Percentiles rank a stretch among this genome's conserved stretches.
These are phyloP conservation scores for Triangularia verruculosa DNA, from an alignment of 2,329 filamentous ascomycete species.

Conservation along the genomic window DNA sequence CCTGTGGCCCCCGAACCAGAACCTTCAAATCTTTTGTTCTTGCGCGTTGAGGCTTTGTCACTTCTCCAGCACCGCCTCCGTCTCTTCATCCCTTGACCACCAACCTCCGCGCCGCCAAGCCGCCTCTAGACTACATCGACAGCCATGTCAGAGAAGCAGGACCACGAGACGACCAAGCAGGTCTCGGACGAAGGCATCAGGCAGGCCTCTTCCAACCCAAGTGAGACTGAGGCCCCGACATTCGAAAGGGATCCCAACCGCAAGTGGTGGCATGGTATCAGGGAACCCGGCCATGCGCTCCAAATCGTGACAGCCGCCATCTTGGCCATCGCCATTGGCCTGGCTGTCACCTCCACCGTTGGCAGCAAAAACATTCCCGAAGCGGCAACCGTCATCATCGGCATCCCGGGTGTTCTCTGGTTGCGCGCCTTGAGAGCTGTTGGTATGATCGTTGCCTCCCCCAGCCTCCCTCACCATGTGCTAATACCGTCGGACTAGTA, in stretches of 20 bases:
- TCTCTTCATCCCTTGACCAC: background rate
- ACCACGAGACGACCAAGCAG: background rate
- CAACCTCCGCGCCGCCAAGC: background rate
- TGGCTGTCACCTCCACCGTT: constrained; percentile 43
- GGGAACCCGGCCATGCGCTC: constrained; percentile 6
- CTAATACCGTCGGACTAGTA: constrained; percentile 25
- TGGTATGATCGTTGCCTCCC: constrained; percentile 23
- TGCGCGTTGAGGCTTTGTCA: background rate
- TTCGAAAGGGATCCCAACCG: constrained; percentile 2
- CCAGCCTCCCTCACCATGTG: background rate
- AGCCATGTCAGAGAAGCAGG: constrained; percentile 6
- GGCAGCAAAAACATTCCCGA: constrained; percentile 39
- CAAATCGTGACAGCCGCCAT: constrained; percentile 50
- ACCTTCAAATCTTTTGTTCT: constrained; percentile 3
- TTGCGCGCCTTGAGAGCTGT: constrained; percentile 47
- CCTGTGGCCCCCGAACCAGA: background rate
- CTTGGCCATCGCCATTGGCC: constrained; percentile 48
- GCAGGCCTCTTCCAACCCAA: background rate
- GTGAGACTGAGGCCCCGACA: background rate
- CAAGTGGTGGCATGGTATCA: constrained; percentile 8
- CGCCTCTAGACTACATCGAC: background rate
- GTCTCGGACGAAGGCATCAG: background rate
- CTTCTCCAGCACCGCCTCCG: background rate
- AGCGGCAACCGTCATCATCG: constrained; percentile 41
- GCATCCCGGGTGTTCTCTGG: constrained; percentile 50